Evolutionary conservation across 805 yeast species (phyloP), one percentile per base, ranked within the genome.

Genomic region (Kodamaea lidongshanica): DNA sequence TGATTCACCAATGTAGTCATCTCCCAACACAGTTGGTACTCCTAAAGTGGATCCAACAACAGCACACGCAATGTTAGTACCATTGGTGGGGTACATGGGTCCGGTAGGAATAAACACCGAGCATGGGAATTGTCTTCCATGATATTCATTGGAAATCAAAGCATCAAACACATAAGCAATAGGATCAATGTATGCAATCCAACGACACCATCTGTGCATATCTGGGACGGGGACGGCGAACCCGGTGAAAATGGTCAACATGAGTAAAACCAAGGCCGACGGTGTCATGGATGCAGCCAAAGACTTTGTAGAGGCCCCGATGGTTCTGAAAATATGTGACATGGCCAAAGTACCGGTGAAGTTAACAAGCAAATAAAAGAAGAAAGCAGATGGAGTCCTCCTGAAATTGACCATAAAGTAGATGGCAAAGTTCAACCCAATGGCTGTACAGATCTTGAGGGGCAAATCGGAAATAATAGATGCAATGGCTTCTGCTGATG

Each of bases 401-500:
- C 51, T 35, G 42, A 50, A 50, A 34, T 50, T 42, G 17, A 48
- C 52, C 55, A 50, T 47, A 32, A 48, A 50, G 40, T 50, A 50
- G 32, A 44, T 42, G 6, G 56, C 54, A 25, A 61, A 47, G 33
- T 61, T 57, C 50, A 58, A 56, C 10, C 46, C 34, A 11, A 49
- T 33, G 4, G 62, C 52, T 52, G 50, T 52, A 13, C 43, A 34
- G 5, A 61, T 37, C 53, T 80, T 80, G 32, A 74, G 63, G 3
- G 89, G 88, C 36, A 82, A 52, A 29, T 74, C 79, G 3, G 83
- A 67, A 4, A 79, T 36, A 26, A 76, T 61, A 4, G 74, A 61
- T 0, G 85, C 78, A 4, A 82, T 42, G 1, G 85, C 81, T 46
- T 81, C 89, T 3, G 84, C 76, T 9, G 85, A 68, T 3, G 88